A percentile compares a stretch with the other conserved stretches of the same genome.
phyloP scores from a whole-genome alignment of 2,329 filamentous ascomycete genomes.

The Fonsecaea pugnacius region DNA sequence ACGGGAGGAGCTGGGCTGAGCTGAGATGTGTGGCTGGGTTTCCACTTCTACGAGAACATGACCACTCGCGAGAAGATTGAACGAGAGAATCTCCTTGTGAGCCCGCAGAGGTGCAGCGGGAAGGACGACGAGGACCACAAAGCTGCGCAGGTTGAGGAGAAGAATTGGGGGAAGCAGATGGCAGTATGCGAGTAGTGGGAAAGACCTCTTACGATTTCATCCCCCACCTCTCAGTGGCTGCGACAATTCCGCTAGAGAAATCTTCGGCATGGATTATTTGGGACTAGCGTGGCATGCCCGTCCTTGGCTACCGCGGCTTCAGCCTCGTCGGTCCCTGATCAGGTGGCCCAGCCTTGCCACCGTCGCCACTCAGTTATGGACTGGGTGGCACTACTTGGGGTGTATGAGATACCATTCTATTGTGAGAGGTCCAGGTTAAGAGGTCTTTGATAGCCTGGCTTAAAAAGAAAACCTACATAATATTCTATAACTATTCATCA shows the following conservation, averaged over 20 bases:
- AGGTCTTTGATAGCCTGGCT: background rate
- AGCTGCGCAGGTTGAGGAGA: background rate
- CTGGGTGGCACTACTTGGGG: background rate
- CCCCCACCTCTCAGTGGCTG: background rate
- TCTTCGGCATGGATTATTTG: background rate
- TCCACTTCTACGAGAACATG: slow-evolving; percentile 3
- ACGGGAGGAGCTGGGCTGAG: slow-evolving; percentile 3
- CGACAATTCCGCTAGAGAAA: background rate
- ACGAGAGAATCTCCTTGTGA: background rate
- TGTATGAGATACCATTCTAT: background rate
- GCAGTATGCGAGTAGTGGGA: background rate
- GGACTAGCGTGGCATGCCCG: background rate
- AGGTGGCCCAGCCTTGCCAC: background rate
- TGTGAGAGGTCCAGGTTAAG: background rate
- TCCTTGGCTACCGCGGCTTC: background rate
- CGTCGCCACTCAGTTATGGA: background rate
- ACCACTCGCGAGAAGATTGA: background rate
- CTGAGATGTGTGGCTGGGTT: background rate
- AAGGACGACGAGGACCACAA: background rate
- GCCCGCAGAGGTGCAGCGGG: background rate
- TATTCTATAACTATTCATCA: background rate
- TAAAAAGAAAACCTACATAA: background rate
- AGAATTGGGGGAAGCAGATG: background rate
- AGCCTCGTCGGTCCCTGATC: background rate
- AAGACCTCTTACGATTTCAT: background rate